Base-by-base conservation (phyloP, 306 rosid genomes). In the Adenanthera pavonina region DNA sequence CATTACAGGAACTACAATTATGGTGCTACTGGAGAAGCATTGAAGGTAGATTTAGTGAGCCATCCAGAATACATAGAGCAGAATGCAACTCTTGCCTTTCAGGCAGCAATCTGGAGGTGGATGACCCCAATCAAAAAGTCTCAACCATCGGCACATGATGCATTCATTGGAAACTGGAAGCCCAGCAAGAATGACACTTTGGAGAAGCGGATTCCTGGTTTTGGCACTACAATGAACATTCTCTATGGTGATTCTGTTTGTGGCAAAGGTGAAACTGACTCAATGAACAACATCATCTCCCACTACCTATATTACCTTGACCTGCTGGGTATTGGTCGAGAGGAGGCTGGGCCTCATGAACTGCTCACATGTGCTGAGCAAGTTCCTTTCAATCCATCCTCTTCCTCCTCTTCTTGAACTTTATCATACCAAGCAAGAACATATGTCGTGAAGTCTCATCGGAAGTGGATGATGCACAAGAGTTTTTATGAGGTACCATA, bases 31-130 rank as follows among this genome's bases (percentile, higher is more conserved):
- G 99, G 97, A 72, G 91, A 93, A 14, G 92, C 86, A 30, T 83
- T 95, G 90, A 86, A 92, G 80, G 75, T 76, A 41, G 89, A 95
- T 84, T 86, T 95, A 75, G 87, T 95, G 80, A 82, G 77, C 68
- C 95, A 93, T 84, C 99, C 99, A 19, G 99, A 95, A 84, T 95
- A 89, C 87, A 44, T 95, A 13, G 99, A 93, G 91, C 97, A 93
- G 90, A 95, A 95, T 35, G 99, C 99, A 53, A 95, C 99, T 72
- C 86, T 95, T 20, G 99, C 89, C 48, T 93, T 95, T 88, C 97
- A 89, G 89, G 90, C 99, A 20, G 99, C 97, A 13, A 89, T 95
- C 2, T 88, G 90, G 92, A 91, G 84, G 89, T 95, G 99, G 99
- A 89, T 91, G 94, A 90, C 90, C 4, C 92, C 95, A 52, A 57